Conservation (phyloP, 768 basidiomycete genomes). For the Lyophyllum semitale region DNA sequence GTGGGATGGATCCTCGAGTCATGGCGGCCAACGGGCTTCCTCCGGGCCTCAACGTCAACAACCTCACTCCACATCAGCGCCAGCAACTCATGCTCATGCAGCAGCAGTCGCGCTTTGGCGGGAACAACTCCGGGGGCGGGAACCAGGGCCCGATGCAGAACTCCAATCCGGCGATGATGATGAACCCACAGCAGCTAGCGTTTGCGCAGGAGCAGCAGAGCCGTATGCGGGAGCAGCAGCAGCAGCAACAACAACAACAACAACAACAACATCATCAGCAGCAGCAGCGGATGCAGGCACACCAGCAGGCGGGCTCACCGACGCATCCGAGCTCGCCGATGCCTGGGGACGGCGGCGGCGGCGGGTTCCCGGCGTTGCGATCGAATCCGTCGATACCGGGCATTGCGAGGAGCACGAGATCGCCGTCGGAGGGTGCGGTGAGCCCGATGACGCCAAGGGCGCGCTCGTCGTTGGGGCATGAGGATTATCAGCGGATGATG, state of each 20-base stretch:
- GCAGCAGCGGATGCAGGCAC: slow-evolving; percentile 13
- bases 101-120: slow-evolving; percentile 27
- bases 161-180: slow-evolving; percentile 15
- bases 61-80: slow-evolving; percentile 43
- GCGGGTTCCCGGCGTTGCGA: slow-evolving; percentile 49
- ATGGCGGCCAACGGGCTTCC: slow-evolving; percentile 1
- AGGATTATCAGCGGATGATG: slow-evolving; percentile 62
- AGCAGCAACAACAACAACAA: slow-evolving; percentile 14
- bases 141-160: background rate
- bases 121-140: slow-evolving; percentile 11
- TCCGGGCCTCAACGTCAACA: slow-evolving; percentile 26
- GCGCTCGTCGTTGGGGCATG: slow-evolving; percentile 43
- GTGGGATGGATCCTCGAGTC: slow-evolving; percentile 35
- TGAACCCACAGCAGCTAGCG: slow-evolving; percentile 26
- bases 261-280: slow-evolving; percentile 18
- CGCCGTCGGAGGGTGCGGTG: slow-evolving; percentile 66
- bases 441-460: slow-evolving; percentile 54
- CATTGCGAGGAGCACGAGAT: slow-evolving; percentile 73
- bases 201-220: slow-evolving; percentile 20
- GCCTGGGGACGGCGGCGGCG: slow-evolving; percentile 35
- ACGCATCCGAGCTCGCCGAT: slow-evolving; percentile 49
- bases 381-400: slow-evolving; percentile 67
- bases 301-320: slow-evolving; percentile 39
- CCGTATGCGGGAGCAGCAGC: slow-evolving; percentile 18
- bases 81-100: slow-evolving; percentile 42